Evolutionary conservation across 257 asterid species (phyloP).

Genomic region (Marsdenia floribunda): DNA sequence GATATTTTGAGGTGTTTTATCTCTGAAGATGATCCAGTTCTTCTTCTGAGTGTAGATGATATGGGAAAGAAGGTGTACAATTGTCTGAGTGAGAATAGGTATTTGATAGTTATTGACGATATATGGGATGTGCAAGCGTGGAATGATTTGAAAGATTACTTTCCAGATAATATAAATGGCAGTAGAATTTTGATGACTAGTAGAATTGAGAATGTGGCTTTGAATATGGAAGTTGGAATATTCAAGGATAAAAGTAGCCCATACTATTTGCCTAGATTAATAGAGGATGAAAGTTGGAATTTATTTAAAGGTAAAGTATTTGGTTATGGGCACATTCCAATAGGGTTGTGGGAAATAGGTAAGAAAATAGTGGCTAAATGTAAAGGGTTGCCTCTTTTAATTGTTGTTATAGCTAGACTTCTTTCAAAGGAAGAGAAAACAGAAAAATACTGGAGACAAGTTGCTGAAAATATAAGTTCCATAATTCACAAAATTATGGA

Average conservation of each 20-base stretch:
- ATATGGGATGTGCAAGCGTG: not conserved
- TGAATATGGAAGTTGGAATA: not conserved
- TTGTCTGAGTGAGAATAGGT: not conserved
- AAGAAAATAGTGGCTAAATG: not conserved
- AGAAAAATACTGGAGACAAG: not conserved
- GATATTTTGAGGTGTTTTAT: not conserved
- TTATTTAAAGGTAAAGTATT: not conserved
- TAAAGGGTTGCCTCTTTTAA: not conserved
- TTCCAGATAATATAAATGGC: not conserved
- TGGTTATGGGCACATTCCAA: not conserved
- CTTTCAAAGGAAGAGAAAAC: conserved; percentile 1
- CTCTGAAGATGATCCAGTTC: not conserved
- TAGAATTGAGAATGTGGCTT: not conserved
- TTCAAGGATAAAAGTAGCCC: not conserved
- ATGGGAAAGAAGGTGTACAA: not conserved
- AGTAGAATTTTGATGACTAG: conserved; percentile 7
- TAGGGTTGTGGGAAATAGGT: not conserved
- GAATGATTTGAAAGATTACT: not conserved
- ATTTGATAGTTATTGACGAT: conserved; percentile 11
- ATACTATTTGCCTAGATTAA: not conserved
- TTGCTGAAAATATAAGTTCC: not conserved
- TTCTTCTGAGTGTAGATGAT: not conserved
- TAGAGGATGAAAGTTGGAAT: conserved; percentile 4
- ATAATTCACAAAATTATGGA: too few species aligned
- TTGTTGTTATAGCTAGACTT: conserved; percentile 1